Evolutionary conservation across 1,139 yeast species (phyloP).

Genomic region (Tardiomyces digboiensis): DNA sequence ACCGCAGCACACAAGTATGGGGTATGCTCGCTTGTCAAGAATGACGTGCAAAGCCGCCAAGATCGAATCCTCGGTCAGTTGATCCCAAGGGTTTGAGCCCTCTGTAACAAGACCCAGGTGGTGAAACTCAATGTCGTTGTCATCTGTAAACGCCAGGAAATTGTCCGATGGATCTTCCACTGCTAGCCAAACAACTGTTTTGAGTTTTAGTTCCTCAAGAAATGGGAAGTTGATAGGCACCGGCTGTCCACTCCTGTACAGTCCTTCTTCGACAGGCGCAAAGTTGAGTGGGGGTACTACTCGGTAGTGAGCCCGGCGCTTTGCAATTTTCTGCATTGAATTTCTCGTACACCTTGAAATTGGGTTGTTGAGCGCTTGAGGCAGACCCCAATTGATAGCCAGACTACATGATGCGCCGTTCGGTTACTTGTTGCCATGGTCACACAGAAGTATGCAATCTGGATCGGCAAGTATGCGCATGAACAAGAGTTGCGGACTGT

Average conservation of each 20-base stretch:
- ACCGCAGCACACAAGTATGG: slow-evolving; percentile 87
- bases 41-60: slow-evolving; percentile 70
- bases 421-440: too few species aligned
- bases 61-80: slow-evolving; percentile 78
- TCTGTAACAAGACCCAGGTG: slow-evolving; percentile 48
- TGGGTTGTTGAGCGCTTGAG: too few species aligned
- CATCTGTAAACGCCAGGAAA: slow-evolving; percentile 71
- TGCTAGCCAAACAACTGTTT: slow-evolving; percentile 87
- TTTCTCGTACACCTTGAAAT: too few species aligned
- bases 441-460: too few species aligned
- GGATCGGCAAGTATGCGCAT: too few species aligned
- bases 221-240: slow-evolving; percentile 88
- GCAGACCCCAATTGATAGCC: too few species aligned
- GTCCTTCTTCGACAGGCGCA: slow-evolving; percentile 82
- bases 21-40: slow-evolving; percentile 63
- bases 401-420: too few species aligned
- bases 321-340: neutral
- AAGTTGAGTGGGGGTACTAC: slow-evolving; percentile 92
- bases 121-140: slow-evolving; percentile 52
- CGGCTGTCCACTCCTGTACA: slow-evolving; percentile 94
- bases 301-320: slow-evolving; percentile 38
- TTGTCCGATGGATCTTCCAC: slow-evolving; percentile 93
- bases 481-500: too few species aligned
- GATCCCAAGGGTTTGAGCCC: slow-evolving; percentile 94
- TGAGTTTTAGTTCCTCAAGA: slow-evolving; percentile 59